Percentiles rank a stretch among this genome's conserved stretches.
phyloP scores from a whole-genome alignment of 345 rosid genomes.

The Salix caprea region DNA sequence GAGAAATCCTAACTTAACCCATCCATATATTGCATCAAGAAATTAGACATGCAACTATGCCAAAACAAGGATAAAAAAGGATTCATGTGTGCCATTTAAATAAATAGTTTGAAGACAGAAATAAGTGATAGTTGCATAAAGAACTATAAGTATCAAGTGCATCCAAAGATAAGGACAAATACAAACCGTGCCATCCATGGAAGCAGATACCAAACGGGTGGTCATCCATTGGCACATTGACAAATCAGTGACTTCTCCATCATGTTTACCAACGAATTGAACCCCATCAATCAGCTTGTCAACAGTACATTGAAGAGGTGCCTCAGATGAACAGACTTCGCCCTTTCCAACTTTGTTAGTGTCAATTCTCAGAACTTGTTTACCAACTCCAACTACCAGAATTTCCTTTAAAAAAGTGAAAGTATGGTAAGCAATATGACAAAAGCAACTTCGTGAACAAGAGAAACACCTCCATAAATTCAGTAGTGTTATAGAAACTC shows the following conservation, averaged over 20 bases:
- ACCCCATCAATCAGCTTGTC: conserved; percentile 69
- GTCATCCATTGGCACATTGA: conserved; percentile 94
- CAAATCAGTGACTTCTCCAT: conserved; percentile 87
- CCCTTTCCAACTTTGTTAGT: conserved; percentile 64
- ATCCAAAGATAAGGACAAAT: conserved; percentile 9
- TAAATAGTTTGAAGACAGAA: background rate
- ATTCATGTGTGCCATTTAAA: background rate
- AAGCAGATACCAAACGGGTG: conserved; percentile 78
- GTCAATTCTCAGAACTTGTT: conserved; percentile 62
- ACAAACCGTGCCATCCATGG: conserved; percentile 85
- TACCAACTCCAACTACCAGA: conserved; percentile 76
- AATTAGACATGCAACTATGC: background rate
- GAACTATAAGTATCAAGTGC: background rate
- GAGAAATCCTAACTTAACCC: background rate
- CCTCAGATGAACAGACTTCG: conserved; percentile 59
- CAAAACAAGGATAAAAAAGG: background rate
- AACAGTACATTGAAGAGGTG: conserved; percentile 64
- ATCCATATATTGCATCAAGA: background rate
- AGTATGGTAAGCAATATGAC: background rate
- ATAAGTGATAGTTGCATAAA: background rate
- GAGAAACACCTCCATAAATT: background rate
- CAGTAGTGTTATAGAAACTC: background rate
- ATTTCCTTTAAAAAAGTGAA: conserved; percentile 48
- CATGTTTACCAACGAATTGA: conserved; percentile 82
- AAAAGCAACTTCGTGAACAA: background rate